Evolutionary conservation across 352 stramenopile species (phyloP).

Genomic region (Achlya hypogyna): DNA sequence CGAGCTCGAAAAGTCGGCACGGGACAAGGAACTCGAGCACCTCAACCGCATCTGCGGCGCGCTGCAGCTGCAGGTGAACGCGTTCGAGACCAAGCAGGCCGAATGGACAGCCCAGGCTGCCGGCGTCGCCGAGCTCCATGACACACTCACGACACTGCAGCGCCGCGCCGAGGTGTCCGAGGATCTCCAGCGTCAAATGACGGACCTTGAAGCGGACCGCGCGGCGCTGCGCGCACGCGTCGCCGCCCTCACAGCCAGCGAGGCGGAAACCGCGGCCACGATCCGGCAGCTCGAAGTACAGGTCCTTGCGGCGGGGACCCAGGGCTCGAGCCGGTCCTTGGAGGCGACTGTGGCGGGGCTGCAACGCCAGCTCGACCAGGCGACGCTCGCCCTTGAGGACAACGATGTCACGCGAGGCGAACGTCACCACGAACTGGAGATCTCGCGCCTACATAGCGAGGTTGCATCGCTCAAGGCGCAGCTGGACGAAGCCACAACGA

Average conservation of each 20-base stretch:
- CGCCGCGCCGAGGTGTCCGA: background rate
- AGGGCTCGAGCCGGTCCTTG: background rate
- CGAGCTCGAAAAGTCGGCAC: background rate
- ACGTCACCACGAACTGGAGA: background rate
- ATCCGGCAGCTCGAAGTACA: background rate
- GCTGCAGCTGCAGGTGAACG: conserved; percentile 10
- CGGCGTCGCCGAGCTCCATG: background rate
- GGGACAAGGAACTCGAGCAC: background rate
- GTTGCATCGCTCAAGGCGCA: background rate
- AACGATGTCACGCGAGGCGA: background rate
- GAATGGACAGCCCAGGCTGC: background rate
- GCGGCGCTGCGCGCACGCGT: background rate
- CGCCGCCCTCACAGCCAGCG: background rate
- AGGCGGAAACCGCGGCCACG: background rate
- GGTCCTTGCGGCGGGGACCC: too few species aligned
- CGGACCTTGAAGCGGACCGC: background rate
- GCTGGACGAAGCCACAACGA: background rate
- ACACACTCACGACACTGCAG: background rate
- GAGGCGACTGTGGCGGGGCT: background rate
- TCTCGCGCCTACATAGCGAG: background rate
- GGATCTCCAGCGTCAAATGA: background rate
- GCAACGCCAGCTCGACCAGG: background rate
- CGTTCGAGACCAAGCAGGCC: background rate
- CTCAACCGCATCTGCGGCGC: conserved; percentile 14
- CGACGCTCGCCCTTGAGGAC: background rate